Base-by-base conservation (phyloP, 2,329 filamentous ascomycete genomes). In the Aspergillus sp. region DNA sequence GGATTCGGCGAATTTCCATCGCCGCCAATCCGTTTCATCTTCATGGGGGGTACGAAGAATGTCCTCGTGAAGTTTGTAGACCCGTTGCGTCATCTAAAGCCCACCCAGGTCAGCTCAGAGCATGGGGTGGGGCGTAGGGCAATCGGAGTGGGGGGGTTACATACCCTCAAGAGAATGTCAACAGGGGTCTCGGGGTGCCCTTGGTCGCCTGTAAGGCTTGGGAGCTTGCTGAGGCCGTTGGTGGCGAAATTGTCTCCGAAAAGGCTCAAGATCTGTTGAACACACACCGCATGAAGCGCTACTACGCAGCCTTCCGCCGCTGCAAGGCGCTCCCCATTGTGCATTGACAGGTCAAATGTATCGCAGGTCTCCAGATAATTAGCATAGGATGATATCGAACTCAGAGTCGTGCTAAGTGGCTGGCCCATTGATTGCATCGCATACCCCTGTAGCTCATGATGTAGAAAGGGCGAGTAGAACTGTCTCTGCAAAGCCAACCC, bases 1-100 rank as follows among this genome's bases (percentile, higher is more conserved):
- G 10, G 64, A 63, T 17, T 64, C 64, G 19, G 39, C 50, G 49
- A 63, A 64, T 36, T 63, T 66, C 64, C 64, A 66, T 15, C 59
- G 61, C 5, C 49, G 42, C 64, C 64, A 66, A 39, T 63, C 55
- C 1, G 25, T 57, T 55, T 66, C 62, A 8, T 59, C 49, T 13
- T 52, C 41, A 52, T 66, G 64, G 15, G 54, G 39, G 13, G 50
- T 50, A 8, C 44, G 39, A 8, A 66, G 42, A 7, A 41, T 41
- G 38, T 49, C 32, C 8, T 53, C 50, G 48, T 64, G 57, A 5
- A 62, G 49, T 19, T 55, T 55, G 47, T 60, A 59, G 11, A 66
- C 39, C 4, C 49, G 62, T 11, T 63, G 62, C 17, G 55, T 54
- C 59, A 64, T 63, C 64, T 66, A 27, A 8, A 8, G 11, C 5